Conservation (phyloP, 73 alveolate species). For the Paramecium bursaria region DNA sequence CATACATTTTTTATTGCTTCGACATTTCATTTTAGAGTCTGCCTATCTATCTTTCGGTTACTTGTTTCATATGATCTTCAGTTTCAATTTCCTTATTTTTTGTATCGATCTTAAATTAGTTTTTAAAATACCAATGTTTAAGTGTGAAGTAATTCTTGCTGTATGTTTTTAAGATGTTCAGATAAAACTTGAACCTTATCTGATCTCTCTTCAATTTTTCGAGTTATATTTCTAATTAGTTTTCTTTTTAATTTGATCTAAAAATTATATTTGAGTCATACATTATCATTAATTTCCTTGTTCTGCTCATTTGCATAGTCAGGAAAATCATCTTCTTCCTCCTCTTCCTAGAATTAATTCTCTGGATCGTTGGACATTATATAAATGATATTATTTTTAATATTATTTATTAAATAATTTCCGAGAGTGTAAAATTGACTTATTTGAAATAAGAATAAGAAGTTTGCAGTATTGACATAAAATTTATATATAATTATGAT, state of each 20-base stretch:
- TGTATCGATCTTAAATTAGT: conserved; percentile 58
- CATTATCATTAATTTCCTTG: conserved; percentile 87
- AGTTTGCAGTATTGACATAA: too few relatives aligned
- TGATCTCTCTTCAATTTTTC: conserved; percentile 87
- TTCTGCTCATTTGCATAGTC: conserved; percentile 95
- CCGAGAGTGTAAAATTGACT: too few relatives aligned
- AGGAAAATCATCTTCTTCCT: conserved; percentile 92
- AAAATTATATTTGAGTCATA: conserved; percentile 11
- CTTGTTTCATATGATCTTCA: conserved; percentile 93
- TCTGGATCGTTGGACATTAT: too few relatives aligned
- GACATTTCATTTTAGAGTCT: conserved; percentile 85
- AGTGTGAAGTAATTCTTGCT: conserved; percentile 92
- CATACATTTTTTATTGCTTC: conserved; percentile 78
- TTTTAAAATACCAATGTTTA: conserved; percentile 84
- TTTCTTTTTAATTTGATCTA: conserved; percentile 83
- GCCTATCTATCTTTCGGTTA: conserved; percentile 91
- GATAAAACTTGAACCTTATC: conserved; percentile 86
- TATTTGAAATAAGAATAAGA: too few relatives aligned
- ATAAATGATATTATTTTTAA: too few relatives aligned
- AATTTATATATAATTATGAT: too few relatives aligned
- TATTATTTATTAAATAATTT: too few relatives aligned
- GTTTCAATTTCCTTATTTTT: conserved; percentile 91
- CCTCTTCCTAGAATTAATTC: conserved; percentile 58
- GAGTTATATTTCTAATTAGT: conserved; percentile 76
- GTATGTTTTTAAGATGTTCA: conserved; percentile 88